Conservation (phyloP, 2,329 filamentous ascomycete genomes). For the Hortaea sp. region DNA sequence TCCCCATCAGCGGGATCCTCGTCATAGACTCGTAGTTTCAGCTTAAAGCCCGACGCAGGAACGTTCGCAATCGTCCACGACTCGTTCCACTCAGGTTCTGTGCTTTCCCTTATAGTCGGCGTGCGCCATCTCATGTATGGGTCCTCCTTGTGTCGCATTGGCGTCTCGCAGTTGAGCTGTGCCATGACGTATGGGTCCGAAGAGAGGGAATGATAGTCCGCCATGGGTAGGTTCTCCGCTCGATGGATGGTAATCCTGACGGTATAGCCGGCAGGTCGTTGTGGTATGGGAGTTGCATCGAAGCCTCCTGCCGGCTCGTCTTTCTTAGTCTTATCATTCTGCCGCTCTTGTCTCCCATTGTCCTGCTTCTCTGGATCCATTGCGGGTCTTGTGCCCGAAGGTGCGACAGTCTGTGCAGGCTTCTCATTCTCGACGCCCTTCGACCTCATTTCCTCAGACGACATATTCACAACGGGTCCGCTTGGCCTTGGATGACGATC, state of each 20-base stretch:
- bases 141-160: slow-evolving; percentile 75
- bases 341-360: not conserved
- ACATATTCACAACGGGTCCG: not conserved
- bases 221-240: slow-evolving; percentile 70
- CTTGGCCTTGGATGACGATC: not conserved
- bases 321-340: slow-evolving; percentile 11
- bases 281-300: slow-evolving; percentile 67
- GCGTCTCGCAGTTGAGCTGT: slow-evolving; percentile 61
- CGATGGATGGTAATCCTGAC: slow-evolving; percentile 75
- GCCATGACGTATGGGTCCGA: slow-evolving; percentile 77
- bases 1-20: slow-evolving; percentile 81
- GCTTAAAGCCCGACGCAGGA: slow-evolving; percentile 65
- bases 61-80: slow-evolving; percentile 85
- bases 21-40: slow-evolving; percentile 83
- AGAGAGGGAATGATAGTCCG: slow-evolving; percentile 65
- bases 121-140: slow-evolving; percentile 66
- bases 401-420: not conserved
- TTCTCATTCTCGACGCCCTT: slow-evolving; percentile 1
- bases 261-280: slow-evolving; percentile 64
- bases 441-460: not conserved
- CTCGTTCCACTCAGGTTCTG: slow-evolving; percentile 70
- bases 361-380: not conserved
- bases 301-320: slow-evolving; percentile 61
- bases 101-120: slow-evolving; percentile 60
- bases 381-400: not conserved